A percentile compares a stretch with the other conserved stretches of the same genome.
Conservation (phyloP, 2,329 filamentous ascomycete species). For the Lachnum nothofagi region DNA sequence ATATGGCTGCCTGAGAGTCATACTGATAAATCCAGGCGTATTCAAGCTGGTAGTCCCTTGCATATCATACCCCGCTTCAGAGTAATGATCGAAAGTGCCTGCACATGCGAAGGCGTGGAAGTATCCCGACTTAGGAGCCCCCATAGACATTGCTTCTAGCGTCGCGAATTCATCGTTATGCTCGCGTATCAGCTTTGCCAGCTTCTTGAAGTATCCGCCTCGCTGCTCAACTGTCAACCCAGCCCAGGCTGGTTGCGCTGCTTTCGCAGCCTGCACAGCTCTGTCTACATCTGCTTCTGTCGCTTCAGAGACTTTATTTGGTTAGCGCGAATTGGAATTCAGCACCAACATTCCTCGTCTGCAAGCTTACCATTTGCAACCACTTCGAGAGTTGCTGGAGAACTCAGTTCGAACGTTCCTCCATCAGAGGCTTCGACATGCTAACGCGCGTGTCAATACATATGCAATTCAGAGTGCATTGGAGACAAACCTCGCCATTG, state of each 20-base stretch:
- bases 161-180: slow-evolving; percentile 41
- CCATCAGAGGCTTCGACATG: slow-evolving; percentile 40
- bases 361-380: slow-evolving; percentile 31
- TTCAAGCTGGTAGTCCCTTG: slow-evolving; percentile 33
- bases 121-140: slow-evolving; percentile 31
- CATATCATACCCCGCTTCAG: slow-evolving; percentile 33
- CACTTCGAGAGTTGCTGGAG: slow-evolving; percentile 39
- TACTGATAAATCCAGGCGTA: slow-evolving; percentile 59
- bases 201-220: slow-evolving; percentile 40
- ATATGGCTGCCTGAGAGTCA: slow-evolving; percentile 67
- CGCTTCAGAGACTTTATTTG: slow-evolving; percentile 40
- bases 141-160: slow-evolving; percentile 38
- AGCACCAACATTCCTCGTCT: neutral
- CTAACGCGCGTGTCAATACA: neutral
- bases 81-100: slow-evolving; percentile 28
- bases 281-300: slow-evolving; percentile 39
- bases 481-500: slow-evolving; percentile 43
- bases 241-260: slow-evolving; percentile 43
- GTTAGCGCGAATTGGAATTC: neutral
- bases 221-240: slow-evolving; percentile 37
- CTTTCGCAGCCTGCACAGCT: slow-evolving; percentile 41
- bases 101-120: slow-evolving; percentile 25
- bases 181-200: slow-evolving; percentile 41
- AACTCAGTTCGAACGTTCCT: slow-evolving; percentile 42
- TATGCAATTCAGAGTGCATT: neutral